Conservation (phyloP, 2,329 filamentous ascomycete species). For the Podosphaera leucotricha region DNA sequence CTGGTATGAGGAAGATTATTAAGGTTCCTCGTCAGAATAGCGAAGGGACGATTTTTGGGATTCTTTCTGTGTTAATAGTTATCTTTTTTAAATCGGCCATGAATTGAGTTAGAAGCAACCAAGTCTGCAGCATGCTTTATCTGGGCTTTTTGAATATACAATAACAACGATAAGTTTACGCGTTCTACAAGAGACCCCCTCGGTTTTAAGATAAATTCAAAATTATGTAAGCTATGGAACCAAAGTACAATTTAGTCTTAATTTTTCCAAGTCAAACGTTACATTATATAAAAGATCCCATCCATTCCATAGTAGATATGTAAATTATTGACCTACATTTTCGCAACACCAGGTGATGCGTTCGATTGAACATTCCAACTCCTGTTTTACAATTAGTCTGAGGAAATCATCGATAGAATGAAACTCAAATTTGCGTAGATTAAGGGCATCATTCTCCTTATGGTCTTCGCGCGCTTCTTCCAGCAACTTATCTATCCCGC, state of each 20-base stretch:
- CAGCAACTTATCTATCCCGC: slow-evolving; percentile 80
- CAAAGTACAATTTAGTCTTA: too few species aligned
- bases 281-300: too few species aligned
- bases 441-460: slow-evolving; percentile 59
- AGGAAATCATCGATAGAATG: neutral
- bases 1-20: neutral
- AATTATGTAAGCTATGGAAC: neutral
- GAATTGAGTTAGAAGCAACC: neutral
- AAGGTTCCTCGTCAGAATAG: neutral
- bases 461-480: slow-evolving; percentile 78
- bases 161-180: too few species aligned
- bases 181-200: too few species aligned
- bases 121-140: neutral
- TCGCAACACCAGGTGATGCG: neutral
- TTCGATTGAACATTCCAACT: neutral
- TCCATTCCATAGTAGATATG: too few species aligned
- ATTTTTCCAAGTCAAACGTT: too few species aligned
- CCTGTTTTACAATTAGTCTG: neutral
- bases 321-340: neutral
- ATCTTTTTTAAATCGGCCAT: neutral
- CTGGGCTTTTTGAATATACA: neutral
- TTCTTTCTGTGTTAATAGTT: neutral
- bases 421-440: slow-evolving; percentile 27
- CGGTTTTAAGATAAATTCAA: neutral
- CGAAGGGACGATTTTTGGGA: neutral